These are phyloP conservation scores for Novakomyces olei DNA, from an alignment of 805 yeast species.

Conservation along the genomic window DNA sequence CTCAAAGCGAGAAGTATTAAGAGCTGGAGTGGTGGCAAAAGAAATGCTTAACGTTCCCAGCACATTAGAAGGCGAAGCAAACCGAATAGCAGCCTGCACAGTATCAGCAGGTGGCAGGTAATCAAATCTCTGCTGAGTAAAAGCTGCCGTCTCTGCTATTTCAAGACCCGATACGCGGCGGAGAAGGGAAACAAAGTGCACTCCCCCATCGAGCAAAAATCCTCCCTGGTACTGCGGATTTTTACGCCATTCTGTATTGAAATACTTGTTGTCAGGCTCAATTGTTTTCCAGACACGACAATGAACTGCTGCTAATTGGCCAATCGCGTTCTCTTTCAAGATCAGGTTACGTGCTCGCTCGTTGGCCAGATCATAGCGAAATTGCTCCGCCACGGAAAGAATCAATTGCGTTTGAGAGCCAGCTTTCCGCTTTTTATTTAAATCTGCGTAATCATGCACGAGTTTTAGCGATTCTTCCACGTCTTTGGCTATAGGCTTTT, in stretches of 20 bases:
- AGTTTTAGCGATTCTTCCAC: constrained; percentile 8
- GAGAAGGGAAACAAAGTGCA: constrained; percentile 10
- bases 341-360: constrained; percentile 7
- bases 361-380: constrained; percentile 8
- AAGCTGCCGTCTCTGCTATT: constrained; percentile 6
- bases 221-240: constrained; percentile 13
- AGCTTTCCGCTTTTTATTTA: no score
- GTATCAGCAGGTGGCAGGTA: constrained; percentile 10
- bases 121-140: constrained; percentile 5
- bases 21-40: constrained; percentile 8
- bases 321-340: constrained; percentile 5
- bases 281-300: constrained; percentile 6
- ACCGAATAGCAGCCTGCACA: constrained; percentile 7
- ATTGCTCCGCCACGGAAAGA: constrained; percentile 11
- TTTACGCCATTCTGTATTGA: constrained; percentile 11
- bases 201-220: constrained; percentile 13
- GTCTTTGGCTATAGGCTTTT: constrained; percentile 13
- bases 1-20: no score
- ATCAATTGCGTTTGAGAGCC: constrained; percentile 5
- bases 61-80: constrained; percentile 7
- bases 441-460: constrained; percentile 6
- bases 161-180: constrained; percentile 6
- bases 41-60: constrained; percentile 9
- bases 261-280: constrained; percentile 8
- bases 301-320: constrained; percentile 7